Evolutionary conservation across 176 grass and related monocot species (phyloP), one percentile per base, ranked within the genome.

Genomic region (Tillandsia fasciculata): DNA sequence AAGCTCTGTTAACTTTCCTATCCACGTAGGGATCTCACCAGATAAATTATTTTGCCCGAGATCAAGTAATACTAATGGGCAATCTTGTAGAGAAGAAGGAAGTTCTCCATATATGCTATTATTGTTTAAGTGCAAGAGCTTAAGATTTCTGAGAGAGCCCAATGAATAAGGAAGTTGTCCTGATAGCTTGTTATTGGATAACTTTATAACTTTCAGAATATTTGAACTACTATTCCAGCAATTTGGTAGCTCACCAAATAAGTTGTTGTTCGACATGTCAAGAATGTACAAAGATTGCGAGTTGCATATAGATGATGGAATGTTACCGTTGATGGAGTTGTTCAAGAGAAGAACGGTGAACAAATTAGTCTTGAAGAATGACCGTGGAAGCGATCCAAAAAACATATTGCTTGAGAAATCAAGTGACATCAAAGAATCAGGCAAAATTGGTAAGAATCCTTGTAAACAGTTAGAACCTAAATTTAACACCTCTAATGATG

Each of bases 81-180:
- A 20, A 20, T 20, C 0, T 0, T 20, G 20, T 20, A 20, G 20
- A 20, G 20, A 20, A 20, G 20, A 20, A 20, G 20, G 80, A 42
- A 91, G 74, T 66, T 87, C 63, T 10, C 87, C 76, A 10, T 24
- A 80, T 0, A 90, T 29, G 7, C 20, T 20, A 0, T 20, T 20
- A 20, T 20, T 20, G 20, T 20, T 20, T 20, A 20, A 20, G 20
- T 20, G 20, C 20, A 20, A 20, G 20, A 20, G 8, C 20, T 20
- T 0, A 20, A 20, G 20, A 20, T 20, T 20, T 1, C 1, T 24
- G 1, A 24, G 0, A 24, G 24, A 24, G 1, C 24, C 24, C 24
- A 24, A 24, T 24, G 24, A 24, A 24, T 24, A 0, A 24, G 24
- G 24, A 24, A 24, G 1, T 1, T 24, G 24, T 24, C 24, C 24